Conservation (phyloP, 345 rosid species). For the Bruguiera parviflora region DNA sequence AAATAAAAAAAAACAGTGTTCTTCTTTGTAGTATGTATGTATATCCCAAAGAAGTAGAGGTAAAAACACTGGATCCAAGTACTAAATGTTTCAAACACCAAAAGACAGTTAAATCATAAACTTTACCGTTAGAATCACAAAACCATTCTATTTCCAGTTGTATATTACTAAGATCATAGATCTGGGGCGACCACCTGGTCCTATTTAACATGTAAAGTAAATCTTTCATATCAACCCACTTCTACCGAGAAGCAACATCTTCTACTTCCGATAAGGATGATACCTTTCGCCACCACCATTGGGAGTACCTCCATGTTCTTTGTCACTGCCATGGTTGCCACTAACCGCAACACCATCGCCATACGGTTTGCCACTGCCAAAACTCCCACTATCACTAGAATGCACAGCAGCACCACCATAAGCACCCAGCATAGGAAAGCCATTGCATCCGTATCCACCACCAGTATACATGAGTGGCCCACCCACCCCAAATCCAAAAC, state of each 20-base stretch:
- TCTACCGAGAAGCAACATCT: background rate
- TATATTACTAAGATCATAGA: background rate
- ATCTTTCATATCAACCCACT: background rate
- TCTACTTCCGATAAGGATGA: conserved; percentile 29
- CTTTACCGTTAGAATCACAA: background rate
- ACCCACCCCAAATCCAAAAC: conserved; percentile 45
- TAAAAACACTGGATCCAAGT: too few relatives aligned
- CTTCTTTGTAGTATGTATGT: too few relatives aligned
- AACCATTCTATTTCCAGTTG: background rate
- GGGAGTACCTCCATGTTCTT: conserved; percentile 15
- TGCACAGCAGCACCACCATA: conserved; percentile 16
- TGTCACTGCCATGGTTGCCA: conserved; percentile 13
- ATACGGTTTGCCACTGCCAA: conserved; percentile 8
- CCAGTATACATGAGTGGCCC: conserved; percentile 34
- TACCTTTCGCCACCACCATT: conserved; percentile 17
- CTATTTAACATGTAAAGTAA: background rate
- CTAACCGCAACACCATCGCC: conserved; percentile 10
- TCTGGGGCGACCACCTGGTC: conserved; percentile 1
- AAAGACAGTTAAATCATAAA: too few relatives aligned
- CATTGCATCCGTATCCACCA: conserved; percentile 28
- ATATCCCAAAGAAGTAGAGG: too few relatives aligned
- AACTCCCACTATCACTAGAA: conserved; percentile 3
- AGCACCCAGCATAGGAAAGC: conserved; percentile 10
- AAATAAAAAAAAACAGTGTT: too few relatives aligned
- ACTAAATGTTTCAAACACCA: too few relatives aligned